Percentiles rank a stretch among this genome's conserved stretches.
These are phyloP conservation scores for Yarrowia yakushimensis DNA, from an alignment of 805 yeast species.

Conservation along the genomic window DNA sequence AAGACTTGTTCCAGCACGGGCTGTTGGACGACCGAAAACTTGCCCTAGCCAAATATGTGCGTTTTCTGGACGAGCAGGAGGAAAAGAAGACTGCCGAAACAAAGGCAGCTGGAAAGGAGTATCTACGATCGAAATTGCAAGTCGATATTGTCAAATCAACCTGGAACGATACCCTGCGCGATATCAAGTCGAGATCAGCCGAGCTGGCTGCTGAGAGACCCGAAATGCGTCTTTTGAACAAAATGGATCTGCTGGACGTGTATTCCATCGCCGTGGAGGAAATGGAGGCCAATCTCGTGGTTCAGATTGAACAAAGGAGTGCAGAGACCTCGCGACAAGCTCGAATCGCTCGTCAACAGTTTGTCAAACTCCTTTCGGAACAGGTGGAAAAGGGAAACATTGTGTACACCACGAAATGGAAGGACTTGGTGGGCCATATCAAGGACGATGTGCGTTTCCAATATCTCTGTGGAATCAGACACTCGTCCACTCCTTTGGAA, in stretches of 20 bases:
- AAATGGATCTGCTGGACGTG: constrained; percentile 56
- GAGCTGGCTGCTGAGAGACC: constrained; percentile 35
- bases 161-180: constrained; percentile 42
- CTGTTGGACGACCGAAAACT: constrained; percentile 56
- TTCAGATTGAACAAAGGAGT: constrained; percentile 29
- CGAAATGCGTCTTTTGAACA: constrained; percentile 42
- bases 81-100: constrained; percentile 31
- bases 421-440: constrained; percentile 49
- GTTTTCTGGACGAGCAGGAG: constrained; percentile 33
- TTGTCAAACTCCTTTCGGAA: constrained; percentile 46
- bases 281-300: constrained; percentile 36
- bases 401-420: constrained; percentile 56
- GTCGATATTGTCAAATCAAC: constrained; percentile 32
- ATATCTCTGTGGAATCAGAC: constrained; percentile 66
- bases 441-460: constrained; percentile 56
- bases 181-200: constrained; percentile 28
- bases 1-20: constrained; percentile 59
- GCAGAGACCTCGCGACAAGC: constrained; percentile 39
- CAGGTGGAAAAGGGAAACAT: constrained; percentile 39
- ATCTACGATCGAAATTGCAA: constrained; percentile 25
- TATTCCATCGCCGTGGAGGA: constrained; percentile 44
- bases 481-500: constrained; percentile 68
- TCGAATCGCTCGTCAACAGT: constrained; percentile 62
- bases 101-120: constrained; percentile 29
- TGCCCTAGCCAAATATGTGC: constrained; percentile 37